Percentiles rank a stretch among this genome's conserved stretches.
phyloP scores from a whole-genome alignment of 148 eudicot species.

The Fallopia convolvulus region DNA sequence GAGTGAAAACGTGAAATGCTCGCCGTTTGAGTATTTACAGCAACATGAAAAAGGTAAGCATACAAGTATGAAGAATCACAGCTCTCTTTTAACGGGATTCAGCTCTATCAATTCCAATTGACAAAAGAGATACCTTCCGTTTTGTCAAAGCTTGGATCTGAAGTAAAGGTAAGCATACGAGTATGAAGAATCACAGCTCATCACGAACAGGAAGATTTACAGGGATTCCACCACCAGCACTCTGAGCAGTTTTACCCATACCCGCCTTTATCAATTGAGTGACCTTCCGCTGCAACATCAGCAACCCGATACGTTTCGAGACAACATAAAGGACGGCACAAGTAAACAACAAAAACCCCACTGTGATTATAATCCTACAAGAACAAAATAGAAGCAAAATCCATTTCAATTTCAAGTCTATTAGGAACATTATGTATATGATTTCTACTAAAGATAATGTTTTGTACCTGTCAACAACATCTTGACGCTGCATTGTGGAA shows the following conservation, averaged over 20 bases:
- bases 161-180: no score
- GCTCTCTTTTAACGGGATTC: conserved; percentile 25
- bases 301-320: conserved; percentile 87
- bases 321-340: conserved; percentile 81
- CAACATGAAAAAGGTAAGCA: background rate
- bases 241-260: conserved; percentile 40
- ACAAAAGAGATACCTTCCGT: no score
- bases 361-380: conserved; percentile 48
- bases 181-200: conserved; percentile 27
- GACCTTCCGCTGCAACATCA: conserved; percentile 64
- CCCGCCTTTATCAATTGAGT: conserved; percentile 63
- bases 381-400: background rate
- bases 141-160: no score
- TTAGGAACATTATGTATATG: background rate
- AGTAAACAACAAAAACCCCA: conserved; percentile 63
- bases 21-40: background rate
- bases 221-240: conserved; percentile 13
- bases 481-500: conserved; percentile 96
- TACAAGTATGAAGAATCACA: background rate
- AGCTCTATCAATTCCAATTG: no score
- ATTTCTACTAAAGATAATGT: background rate
- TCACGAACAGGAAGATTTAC: conserved; percentile 22
- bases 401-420: background rate
- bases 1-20: background rate
- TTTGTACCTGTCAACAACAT: conserved; percentile 66